Conservation (phyloP, 2,329 filamentous ascomycete genomes). For the Calonectria henricotiae region DNA sequence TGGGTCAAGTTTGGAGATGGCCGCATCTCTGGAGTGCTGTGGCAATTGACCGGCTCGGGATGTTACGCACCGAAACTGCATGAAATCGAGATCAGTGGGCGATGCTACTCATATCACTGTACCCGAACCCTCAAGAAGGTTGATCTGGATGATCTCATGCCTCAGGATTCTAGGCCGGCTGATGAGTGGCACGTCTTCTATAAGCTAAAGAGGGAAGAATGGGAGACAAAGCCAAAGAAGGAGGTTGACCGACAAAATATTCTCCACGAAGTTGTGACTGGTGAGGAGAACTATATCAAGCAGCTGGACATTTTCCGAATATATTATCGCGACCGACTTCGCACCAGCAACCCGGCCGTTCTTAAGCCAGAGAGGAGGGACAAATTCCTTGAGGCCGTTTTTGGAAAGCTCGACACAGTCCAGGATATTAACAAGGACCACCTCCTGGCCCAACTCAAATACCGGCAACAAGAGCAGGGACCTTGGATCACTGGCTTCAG, state of each 20-base stretch:
- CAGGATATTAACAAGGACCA: constrained; percentile 94
- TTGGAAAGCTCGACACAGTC: constrained; percentile 91
- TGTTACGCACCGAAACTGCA: constrained; percentile 93
- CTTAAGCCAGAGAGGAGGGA: constrained; percentile 84
- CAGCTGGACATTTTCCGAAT: constrained; percentile 89
- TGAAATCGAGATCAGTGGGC: constrained; percentile 76
- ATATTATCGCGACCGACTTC: constrained; percentile 88
- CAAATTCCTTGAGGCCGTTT: constrained; percentile 88
- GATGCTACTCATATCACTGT: constrained; percentile 96
- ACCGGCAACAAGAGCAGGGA: constrained; percentile 95
- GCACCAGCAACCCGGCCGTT: constrained; percentile 82
- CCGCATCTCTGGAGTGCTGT: constrained; percentile 89
- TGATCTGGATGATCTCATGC: constrained; percentile 82
- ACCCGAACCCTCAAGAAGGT: constrained; percentile 96
- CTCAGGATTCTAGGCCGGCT: constrained; percentile 77
- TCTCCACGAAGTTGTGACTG: constrained; percentile 94
- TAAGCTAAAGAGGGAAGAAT: constrained; percentile 83
- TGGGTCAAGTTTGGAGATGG: constrained; percentile 95
- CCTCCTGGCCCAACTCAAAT: constrained; percentile 93
- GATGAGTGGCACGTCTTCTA: constrained; percentile 95
- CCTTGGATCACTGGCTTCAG: constrained; percentile 96
- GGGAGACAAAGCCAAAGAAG: constrained; percentile 83
- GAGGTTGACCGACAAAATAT: constrained; percentile 95
- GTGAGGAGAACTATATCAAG: constrained; percentile 92
- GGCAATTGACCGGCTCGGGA: constrained; percentile 91